Conservation (phyloP, 1,284 basidiomycete species). For the Golubevia pallescens region DNA sequence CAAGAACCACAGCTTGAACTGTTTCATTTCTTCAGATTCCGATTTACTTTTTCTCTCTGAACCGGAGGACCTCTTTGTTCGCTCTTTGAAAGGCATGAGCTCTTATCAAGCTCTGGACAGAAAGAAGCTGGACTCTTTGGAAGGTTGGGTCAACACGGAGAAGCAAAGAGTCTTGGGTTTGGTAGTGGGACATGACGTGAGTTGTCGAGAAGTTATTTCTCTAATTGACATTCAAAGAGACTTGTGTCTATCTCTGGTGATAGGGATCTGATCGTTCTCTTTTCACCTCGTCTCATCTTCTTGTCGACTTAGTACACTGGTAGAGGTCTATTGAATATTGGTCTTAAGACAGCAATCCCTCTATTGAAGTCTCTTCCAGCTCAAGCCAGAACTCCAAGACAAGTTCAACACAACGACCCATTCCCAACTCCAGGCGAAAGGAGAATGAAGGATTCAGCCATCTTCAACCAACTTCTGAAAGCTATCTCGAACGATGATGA, state of each 20-base stretch:
- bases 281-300: no score
- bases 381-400: neutral
- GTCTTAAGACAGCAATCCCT: neutral
- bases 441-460: neutral
- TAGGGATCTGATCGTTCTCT: neutral
- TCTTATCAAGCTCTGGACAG: neutral
- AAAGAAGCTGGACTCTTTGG: neutral
- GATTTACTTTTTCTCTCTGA: neutral
- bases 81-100: neutral
- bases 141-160: neutral
- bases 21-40: neutral
- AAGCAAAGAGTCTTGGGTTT: neutral
- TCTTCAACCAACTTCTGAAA: neutral
- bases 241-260: neutral
- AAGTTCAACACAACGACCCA: neutral
- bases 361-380: neutral
- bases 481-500: neutral
- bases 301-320: no score
- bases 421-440: neutral
- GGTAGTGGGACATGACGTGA: neutral
- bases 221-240: neutral
- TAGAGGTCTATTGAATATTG: no score
- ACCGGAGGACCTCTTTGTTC: neutral
- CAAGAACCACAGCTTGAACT: no score
- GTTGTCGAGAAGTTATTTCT: neutral